These are phyloP conservation scores for Wickerhamiella hasegawae DNA, from an alignment of 805 yeast species.

Conservation along the genomic window DNA sequence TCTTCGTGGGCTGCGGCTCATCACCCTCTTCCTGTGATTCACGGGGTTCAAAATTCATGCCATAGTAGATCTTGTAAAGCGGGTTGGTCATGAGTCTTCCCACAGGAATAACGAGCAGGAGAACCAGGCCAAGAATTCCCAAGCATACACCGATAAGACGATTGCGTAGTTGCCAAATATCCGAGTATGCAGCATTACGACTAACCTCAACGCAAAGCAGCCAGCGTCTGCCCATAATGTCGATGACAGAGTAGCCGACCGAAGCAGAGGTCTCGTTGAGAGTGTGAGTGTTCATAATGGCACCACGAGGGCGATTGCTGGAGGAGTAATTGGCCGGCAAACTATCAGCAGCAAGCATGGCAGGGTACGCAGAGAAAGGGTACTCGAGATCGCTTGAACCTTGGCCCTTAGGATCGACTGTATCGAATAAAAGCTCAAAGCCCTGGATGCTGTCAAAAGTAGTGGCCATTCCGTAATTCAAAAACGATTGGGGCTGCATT, in stretches of 20 bases:
- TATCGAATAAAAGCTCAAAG: too few species aligned
- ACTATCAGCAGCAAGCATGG: conserved; percentile 5
- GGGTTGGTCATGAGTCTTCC: conserved; percentile 12
- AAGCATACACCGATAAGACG: conserved; percentile 9
- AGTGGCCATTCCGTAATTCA: too few species aligned
- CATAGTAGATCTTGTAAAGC: conserved; percentile 10
- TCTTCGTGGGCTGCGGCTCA: neutral
- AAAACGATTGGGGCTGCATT: neutral
- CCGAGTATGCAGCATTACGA: conserved; percentile 4
- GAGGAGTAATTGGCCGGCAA: neutral
- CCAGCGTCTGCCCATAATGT: conserved; percentile 9
- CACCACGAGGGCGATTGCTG: conserved; percentile 4
- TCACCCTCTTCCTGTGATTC: neutral
- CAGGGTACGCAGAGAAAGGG: conserved; percentile 9
- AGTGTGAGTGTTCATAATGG: conserved; percentile 7
- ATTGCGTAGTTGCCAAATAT: conserved; percentile 6
- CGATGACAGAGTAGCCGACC: conserved; percentile 12
- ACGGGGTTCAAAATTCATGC: conserved; percentile 8
- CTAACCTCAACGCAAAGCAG: conserved; percentile 7
- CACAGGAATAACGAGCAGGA: conserved; percentile 7
- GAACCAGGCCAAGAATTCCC: conserved; percentile 11
- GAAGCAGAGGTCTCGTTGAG: conserved; percentile 8
- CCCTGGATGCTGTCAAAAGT: too few species aligned
- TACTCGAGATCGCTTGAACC: neutral
- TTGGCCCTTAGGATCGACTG: too few species aligned